A percentile compares a stretch with the other conserved stretches of the same genome.
These are phyloP conservation scores for Alternaria incomplexa DNA, from an alignment of 2,329 filamentous ascomycete species.

Conservation along the genomic window DNA sequence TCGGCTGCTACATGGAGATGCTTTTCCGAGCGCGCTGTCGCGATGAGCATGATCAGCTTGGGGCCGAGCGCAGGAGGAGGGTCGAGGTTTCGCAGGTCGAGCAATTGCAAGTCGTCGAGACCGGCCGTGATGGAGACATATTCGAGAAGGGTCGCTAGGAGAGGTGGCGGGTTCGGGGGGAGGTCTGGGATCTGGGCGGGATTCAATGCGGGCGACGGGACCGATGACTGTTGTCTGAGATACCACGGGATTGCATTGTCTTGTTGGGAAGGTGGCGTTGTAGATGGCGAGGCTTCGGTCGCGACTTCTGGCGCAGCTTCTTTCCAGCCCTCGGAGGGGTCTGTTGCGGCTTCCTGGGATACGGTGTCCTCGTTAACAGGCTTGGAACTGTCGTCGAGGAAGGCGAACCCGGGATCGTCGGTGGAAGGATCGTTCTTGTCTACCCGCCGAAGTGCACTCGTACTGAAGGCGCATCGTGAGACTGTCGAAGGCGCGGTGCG, in stretches of 20 bases:
- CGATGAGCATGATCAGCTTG: constrained; percentile 90
- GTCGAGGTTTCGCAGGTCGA: constrained; percentile 84
- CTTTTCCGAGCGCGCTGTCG: constrained; percentile 88
- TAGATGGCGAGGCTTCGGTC: constrained; percentile 4
- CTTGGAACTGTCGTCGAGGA: constrained; percentile 7
- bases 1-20: constrained; percentile 92
- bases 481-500: constrained; percentile 11
- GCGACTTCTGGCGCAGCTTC: constrained; percentile 8
- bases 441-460: constrained; percentile 15
- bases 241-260: constrained; percentile 74
- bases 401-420: constrained; percentile 21
- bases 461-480: constrained; percentile 29
- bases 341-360: not conserved
- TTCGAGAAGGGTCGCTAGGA: constrained; percentile 75
- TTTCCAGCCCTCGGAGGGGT: not conserved
- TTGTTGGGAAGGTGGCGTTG: constrained; percentile 3
- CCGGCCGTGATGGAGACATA: constrained; percentile 85
- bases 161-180: constrained; percentile 71
- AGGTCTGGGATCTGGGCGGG: constrained; percentile 66
- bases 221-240: constrained; percentile 61
- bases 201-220: constrained; percentile 50
- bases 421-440: constrained; percentile 19
- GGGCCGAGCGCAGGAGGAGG: constrained; percentile 86
- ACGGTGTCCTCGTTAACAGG: not conserved
- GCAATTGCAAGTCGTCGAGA: constrained; percentile 77